Evolutionary conservation across 805 yeast species (phyloP), one percentile per base, ranked within the genome.

Genomic region (Metschnikowia koreensis): DNA sequence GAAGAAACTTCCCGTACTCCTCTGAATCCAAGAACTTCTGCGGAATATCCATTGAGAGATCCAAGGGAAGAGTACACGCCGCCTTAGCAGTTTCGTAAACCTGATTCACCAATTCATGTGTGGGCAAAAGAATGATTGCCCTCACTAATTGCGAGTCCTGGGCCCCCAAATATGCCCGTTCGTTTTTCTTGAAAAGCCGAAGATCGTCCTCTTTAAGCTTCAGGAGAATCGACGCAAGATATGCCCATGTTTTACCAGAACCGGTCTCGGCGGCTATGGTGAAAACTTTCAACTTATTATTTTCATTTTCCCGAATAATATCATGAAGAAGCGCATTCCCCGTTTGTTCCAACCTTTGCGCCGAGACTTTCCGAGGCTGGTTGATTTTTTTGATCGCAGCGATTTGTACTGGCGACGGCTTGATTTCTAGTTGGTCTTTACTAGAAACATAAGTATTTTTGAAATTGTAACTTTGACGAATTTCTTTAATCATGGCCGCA

Each of bases 261-360:
- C 99, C 99, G 0, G 99, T 93, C 66, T 94, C 98, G 2, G 97
- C 97, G 0, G 98, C 97, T 49, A 93, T 68, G 2, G 94, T 82
- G 73, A 82, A 89, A 0, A 85, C 79, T 57, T 83, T 82, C 45
- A 83, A 60, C 52, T 63, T 65, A 28, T 63, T 66, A 22, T 44
- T 47, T 51, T 68, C 72, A 50, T 73, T 71, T 12, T 62, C 61
- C 39, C 59, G 52, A 44, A 64, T 60, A 50, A 70, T 58, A 29
- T 67, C 70, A 6, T 63, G 55, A 34, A 60, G 54, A 28, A 72
- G 65, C 3, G 60, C 60, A 15, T 59, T 57, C 11, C 69, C 68
- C 12, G 59, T 59, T 36, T 75, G 70, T 7, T 66, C 67, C 17
- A 61, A 52, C 39, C 62, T 59, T 45, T 46, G 54, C 28, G 59